These are phyloP conservation scores for Ustilago loliicola DNA, from an alignment of 1,284 basidiomycete genomes.

Conservation along the genomic window DNA sequence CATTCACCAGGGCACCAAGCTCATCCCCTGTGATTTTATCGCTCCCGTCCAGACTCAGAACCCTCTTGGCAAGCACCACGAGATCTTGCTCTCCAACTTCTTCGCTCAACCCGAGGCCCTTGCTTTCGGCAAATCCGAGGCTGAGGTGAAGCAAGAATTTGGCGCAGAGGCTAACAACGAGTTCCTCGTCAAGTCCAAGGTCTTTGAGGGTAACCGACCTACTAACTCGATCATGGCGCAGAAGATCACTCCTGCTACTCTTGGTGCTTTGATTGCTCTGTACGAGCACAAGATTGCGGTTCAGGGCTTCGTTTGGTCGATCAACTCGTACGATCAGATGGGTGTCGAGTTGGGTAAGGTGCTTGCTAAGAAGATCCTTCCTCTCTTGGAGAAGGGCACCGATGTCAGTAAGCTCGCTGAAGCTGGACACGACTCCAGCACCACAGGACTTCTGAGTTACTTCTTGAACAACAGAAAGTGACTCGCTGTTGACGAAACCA, in stretches of 20 bases:
- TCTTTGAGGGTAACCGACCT: slow-evolving; percentile 96
- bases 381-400: slow-evolving; percentile 83
- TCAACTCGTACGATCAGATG: slow-evolving; percentile 87
- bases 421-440: slow-evolving; percentile 84
- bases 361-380: slow-evolving; percentile 92
- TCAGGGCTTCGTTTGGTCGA: slow-evolving; percentile 96
- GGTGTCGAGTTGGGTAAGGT: slow-evolving; percentile 84
- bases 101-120: slow-evolving; percentile 93
- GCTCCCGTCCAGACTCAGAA: slow-evolving; percentile 94
- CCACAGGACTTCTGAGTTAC: slow-evolving; percentile 60
- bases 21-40: slow-evolving; percentile 92
- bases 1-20: slow-evolving; percentile 79
- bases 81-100: slow-evolving; percentile 96
- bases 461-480: slow-evolving; percentile 62
- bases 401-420: slow-evolving; percentile 77
- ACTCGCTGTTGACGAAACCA: slow-evolving; percentile 9
- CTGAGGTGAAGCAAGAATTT: slow-evolving; percentile 85
- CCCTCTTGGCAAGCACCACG: slow-evolving; percentile 89
- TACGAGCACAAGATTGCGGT: slow-evolving; percentile 99
- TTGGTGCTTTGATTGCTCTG: slow-evolving; percentile 89
- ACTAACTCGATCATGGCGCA: slow-evolving; percentile 98
- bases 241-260: slow-evolving; percentile 86
- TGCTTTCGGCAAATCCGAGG: slow-evolving; percentile 96
- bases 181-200: slow-evolving; percentile 92
- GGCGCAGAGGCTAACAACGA: slow-evolving; percentile 79